Evolutionary conservation across 805 yeast genomes (phyloP), one percentile per base, ranked within the genome.

Genomic region (Wickerhamomyces canadensis): DNA sequence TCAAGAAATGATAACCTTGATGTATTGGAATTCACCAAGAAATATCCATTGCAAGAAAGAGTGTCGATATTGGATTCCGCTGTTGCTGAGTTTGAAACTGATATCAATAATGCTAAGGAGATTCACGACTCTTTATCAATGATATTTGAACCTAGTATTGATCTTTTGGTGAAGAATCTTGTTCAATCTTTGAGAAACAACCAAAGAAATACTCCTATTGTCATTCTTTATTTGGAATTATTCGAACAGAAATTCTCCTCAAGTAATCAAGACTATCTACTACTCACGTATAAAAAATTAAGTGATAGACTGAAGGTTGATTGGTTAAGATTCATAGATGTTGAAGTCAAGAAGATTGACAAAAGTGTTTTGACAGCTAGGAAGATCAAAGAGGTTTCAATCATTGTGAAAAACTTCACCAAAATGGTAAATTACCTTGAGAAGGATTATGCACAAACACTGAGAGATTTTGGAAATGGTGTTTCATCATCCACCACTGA

Each of bases 221-320:
- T 74, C 2, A 43, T 71, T 32, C 48, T 67, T 2, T 54, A 65
- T 27, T 46, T 76, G 9, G 80, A 77, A 40, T 48, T 58, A 19
- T 56, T 62, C n/a, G 47, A 58, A 6, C 49, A 48, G 18, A 52
- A 48, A 10, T 52, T 67, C 15, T 70, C 70, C 9, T 60, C 73
- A 8, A 65, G 80, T 2, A 74, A 76, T 53, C 88, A 81, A 51
- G 95, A 84, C 44, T 85, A 71, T 47, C 60, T 72, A 16, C 62
- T 73, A 41, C 66, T 70, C 27, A 64, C 70, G 36, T 63, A 81
- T 43, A 66, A 64, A 23, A 75, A 74, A 42, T 45, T 78, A 5
- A 60, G 65, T n/a, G 76, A 76, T 21, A 74, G 72, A 52, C 62
- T 78, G 31, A 61, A 60, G 28, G 59, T 58, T 25, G 63, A 65